Percentiles rank a stretch among this genome's conserved stretches.
phyloP scores from a whole-genome alignment of 805 yeast species.

The Cyberlindnera subsufficiens region DNA sequence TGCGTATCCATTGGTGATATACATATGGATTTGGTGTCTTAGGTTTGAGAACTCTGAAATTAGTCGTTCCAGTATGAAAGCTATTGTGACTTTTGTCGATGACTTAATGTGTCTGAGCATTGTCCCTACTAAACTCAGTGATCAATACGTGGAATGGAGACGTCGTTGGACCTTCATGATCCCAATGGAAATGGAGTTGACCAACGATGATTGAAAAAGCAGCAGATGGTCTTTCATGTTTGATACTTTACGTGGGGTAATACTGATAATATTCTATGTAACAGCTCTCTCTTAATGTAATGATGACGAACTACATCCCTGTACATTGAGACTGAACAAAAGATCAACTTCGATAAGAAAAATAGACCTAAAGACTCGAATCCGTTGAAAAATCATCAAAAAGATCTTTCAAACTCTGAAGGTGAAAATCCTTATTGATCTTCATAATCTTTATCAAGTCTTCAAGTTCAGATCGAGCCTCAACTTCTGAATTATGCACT shows the following conservation, averaged over 20 bases:
- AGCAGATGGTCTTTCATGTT: no score
- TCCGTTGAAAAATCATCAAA: neutral
- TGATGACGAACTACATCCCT: no score
- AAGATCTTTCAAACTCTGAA: neutral
- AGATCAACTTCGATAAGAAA: no score
- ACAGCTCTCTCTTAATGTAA: no score
- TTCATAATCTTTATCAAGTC: neutral
- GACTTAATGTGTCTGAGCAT: conserved; percentile 1
- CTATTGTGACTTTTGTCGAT: conserved; percentile 12
- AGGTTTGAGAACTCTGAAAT: conserved; percentile 30
- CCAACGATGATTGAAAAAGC: no score
- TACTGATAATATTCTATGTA: no score
- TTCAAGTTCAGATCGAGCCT: neutral
- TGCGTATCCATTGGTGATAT: conserved; percentile 29
- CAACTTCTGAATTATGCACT: no score
- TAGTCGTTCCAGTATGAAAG: conserved; percentile 18
- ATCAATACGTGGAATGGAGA: conserved; percentile 8
- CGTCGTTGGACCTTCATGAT: conserved; percentile 10
- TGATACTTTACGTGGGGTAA: no score
- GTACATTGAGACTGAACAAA: no score
- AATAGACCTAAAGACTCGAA: neutral
- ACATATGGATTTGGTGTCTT: conserved; percentile 31
- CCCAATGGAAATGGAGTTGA: conserved; percentile 1
- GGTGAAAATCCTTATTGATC: neutral
- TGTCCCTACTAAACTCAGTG: conserved; percentile 3